Percentiles rank a stretch among this genome's conserved stretches.
Evolutionary conservation across 441 rosid species (phyloP).

Genomic region (Gossypium lobatum): DNA sequence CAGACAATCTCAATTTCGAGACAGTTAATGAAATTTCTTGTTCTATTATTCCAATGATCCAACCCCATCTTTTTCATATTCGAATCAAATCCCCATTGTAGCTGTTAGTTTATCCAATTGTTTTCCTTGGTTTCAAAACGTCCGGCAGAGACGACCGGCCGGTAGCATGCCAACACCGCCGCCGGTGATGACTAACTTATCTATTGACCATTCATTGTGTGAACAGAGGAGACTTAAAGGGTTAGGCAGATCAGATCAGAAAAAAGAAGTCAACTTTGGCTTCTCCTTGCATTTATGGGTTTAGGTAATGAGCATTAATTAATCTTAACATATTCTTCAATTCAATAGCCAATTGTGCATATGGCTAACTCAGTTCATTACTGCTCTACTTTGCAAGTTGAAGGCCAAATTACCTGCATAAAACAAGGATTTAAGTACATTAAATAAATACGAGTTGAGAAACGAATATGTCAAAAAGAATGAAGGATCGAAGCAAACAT

Average conservation of each 20-base stretch:
- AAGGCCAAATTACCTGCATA: not conserved
- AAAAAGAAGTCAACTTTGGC: slow-evolving; percentile 11
- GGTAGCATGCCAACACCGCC: not conserved
- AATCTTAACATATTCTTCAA: not conserved
- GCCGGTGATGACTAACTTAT: not conserved
- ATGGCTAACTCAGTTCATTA: not conserved
- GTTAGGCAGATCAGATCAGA: not conserved
- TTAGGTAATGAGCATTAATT: not conserved
- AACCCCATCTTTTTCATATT: not conserved
- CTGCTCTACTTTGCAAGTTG: not conserved
- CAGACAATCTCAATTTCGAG: slow-evolving; percentile 19
- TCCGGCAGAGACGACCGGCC: not conserved
- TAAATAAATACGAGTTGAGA: not conserved
- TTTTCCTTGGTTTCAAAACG: not conserved
- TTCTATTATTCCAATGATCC: slow-evolving; percentile 9
- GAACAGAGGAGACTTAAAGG: slow-evolving; percentile 19
- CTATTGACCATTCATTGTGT: slow-evolving; percentile 11
- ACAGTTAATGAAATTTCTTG: slow-evolving; percentile 19
- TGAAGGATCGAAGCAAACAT: not conserved
- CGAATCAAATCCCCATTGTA: not conserved
- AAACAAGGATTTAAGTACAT: not conserved
- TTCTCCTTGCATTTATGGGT: slow-evolving; percentile 2
- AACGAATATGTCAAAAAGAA: not conserved
- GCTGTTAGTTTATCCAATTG: too few relatives aligned
- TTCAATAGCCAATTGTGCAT: not conserved